Evolutionary conservation across 1,139 yeast genomes (phyloP).

Genomic region (Taphrina sp.): DNA sequence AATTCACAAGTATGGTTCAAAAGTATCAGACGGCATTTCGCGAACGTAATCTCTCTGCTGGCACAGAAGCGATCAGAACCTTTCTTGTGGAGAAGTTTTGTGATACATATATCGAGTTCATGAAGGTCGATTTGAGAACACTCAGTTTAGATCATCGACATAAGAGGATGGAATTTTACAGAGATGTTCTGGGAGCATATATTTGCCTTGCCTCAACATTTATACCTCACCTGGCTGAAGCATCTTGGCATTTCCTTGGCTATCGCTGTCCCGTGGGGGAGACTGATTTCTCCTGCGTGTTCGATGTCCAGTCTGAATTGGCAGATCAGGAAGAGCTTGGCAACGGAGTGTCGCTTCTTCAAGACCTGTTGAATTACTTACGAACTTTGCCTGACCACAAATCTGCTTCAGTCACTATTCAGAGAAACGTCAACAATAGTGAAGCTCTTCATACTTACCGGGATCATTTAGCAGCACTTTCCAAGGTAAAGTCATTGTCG

Average conservation of each 20-base stretch:
- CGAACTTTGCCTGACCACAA: neutral
- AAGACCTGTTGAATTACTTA: neutral
- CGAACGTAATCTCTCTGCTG: conserved; percentile 79
- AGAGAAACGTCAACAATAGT: neutral
- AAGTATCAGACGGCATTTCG: conserved; percentile 65
- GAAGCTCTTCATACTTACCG: neutral
- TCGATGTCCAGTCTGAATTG: neutral
- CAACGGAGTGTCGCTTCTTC: neutral
- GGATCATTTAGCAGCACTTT: no score
- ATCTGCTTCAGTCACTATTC: neutral
- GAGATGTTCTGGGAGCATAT: conserved; percentile 78
- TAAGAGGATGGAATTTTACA: conserved; percentile 90
- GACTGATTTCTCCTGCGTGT: neutral
- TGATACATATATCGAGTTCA: conserved; percentile 96
- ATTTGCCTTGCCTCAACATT: conserved; percentile 91
- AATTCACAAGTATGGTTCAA: neutral
- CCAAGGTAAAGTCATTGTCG: no score
- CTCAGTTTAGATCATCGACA: conserved; percentile 78
- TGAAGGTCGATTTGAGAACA: conserved; percentile 85
- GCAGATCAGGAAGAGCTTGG: neutral
- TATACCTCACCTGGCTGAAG: conserved; percentile 96
- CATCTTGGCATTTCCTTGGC: conserved; percentile 90
- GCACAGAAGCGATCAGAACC: conserved; percentile 82
- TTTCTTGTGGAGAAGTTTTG: conserved; percentile 93
- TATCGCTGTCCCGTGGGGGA: neutral